Base-by-base conservation (phyloP, 2,329 filamentous ascomycete genomes). In the Aspergillus sp. region DNA sequence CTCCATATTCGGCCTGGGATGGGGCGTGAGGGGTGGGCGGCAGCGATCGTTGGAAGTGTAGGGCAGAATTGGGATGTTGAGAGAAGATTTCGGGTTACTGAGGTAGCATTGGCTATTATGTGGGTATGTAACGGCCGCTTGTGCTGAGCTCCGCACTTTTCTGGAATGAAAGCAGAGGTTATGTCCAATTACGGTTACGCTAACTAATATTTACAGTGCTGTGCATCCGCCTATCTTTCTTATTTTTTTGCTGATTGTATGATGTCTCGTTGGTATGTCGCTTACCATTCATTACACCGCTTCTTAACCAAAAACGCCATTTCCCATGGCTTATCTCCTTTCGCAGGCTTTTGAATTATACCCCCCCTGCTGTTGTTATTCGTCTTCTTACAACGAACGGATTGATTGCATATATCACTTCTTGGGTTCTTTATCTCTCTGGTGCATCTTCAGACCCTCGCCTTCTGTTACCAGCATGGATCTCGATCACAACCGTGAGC, bases 161-260 rank as follows among this genome's bases (percentile, higher is more conserved):
- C 33, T 9, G 9, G n/a, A 31, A 31, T 31, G 35, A 21, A 12
- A 24, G 14, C n/a, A 44, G 21, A 24, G 24, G 35, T 47, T 19
- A 19, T 37, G 12, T 54, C 51, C 45, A 46, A 52, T n/a, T 40
- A 27, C 23, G n/a, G 17, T 31, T 41, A 19, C 17, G 52, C 52
- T 55, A 27, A 44, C 49, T 23, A 6, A 21, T 27, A 49, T 23
- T 47, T 19, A 37, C 52, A 91, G 89, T 91, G 89, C 77, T 86
- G 84, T 68, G 87, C 89, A 58, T 90, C 88, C 19, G 90, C 87
- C 54, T 91, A 91, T 73, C 82, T 92, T 59, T 89, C 88, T 51
- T 93, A 91, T 74, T 90, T 91, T 78, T 93, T 93, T 71, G 90
- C 89, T 57, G 90, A 93, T 75, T 91, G 89, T 74, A 83, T 93